Evolutionary conservation across 768 basidiomycete species (phyloP).

Genomic region (Lactarius indigo): DNA sequence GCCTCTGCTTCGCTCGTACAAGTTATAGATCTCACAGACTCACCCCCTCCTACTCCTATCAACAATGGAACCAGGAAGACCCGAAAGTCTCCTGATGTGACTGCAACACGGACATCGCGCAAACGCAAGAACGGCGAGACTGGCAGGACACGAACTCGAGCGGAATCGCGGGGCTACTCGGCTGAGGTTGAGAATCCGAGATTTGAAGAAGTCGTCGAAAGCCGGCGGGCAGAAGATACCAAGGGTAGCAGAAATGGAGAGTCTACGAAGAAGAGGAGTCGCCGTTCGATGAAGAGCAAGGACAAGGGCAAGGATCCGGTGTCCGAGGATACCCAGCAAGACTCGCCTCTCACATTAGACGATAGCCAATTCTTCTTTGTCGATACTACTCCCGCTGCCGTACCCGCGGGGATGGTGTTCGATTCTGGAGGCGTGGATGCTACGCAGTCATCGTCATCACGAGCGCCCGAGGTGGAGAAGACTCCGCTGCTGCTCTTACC

Average conservation of each 20-base stretch:
- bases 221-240: not conserved
- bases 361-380: constrained; percentile 42
- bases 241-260: not conserved
- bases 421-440: constrained; percentile 19
- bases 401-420: constrained; percentile 31
- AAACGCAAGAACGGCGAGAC: constrained; percentile 19
- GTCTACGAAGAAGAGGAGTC: constrained; percentile 13
- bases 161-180: not conserved
- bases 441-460: constrained; percentile 13
- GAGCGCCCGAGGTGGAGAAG: constrained; percentile 6
- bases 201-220: not conserved
- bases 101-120: not conserved
- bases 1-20: constrained; percentile 12
- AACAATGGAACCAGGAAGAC: not conserved
- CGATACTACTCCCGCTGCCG: constrained; percentile 42
- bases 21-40: constrained; percentile 25
- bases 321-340: constrained; percentile 4
- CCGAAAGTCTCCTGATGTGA: not conserved
- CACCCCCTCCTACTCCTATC: not conserved
- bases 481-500: constrained; percentile 56
- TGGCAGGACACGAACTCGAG: not conserved
- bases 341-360: not conserved
- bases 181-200: constrained; percentile 1
- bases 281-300: constrained; percentile 16
- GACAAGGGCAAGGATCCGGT: not conserved